These are phyloP conservation scores for Spirogloea muscicola DNA, from an alignment of 139 green algal species.

Conservation along the genomic window DNA sequence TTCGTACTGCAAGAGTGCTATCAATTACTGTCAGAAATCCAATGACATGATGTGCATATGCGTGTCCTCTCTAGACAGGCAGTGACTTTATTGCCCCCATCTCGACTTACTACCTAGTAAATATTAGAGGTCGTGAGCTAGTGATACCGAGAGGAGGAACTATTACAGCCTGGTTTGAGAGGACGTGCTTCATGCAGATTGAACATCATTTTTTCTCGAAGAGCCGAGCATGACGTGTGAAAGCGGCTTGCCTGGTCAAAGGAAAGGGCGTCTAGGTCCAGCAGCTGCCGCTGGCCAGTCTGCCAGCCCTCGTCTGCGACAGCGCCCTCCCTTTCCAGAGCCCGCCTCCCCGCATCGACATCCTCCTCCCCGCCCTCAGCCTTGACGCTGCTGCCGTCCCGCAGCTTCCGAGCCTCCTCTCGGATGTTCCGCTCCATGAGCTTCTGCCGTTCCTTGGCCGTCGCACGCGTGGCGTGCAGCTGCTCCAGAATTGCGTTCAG, in stretches of 20 bases:
- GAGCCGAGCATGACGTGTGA: too few relatives aligned
- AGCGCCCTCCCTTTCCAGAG: constrained; percentile 13
- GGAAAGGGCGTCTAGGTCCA: constrained; percentile 78
- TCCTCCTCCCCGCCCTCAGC: constrained; percentile 16
- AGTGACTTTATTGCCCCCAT: too few relatives aligned
- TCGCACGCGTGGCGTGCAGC: constrained; percentile 74
- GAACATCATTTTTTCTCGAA: too few relatives aligned
- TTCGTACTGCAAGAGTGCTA: neutral
- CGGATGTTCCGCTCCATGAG: constrained; percentile 81
- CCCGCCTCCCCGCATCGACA: constrained; percentile 5
- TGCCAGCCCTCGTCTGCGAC: constrained; percentile 31
- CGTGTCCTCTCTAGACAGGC: too few relatives aligned
- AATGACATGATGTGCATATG: too few relatives aligned
- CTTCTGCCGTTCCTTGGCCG: constrained; percentile 53
- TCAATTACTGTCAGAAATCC: neutral
- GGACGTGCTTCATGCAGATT: too few relatives aligned
- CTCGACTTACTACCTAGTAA: too few relatives aligned
- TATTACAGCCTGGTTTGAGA: too few relatives aligned
- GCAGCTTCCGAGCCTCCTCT: constrained; percentile 83
- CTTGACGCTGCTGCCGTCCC: constrained; percentile 22
- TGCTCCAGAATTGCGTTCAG: constrained; percentile 71
- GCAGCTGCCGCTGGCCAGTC: constrained; percentile 55
- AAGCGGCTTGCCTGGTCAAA: too few relatives aligned
- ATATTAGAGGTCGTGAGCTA: too few relatives aligned
- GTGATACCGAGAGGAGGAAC: too few relatives aligned